Base-by-base conservation (phyloP, 331 rosid genomes). In the Pyrus hybrid region DNA sequence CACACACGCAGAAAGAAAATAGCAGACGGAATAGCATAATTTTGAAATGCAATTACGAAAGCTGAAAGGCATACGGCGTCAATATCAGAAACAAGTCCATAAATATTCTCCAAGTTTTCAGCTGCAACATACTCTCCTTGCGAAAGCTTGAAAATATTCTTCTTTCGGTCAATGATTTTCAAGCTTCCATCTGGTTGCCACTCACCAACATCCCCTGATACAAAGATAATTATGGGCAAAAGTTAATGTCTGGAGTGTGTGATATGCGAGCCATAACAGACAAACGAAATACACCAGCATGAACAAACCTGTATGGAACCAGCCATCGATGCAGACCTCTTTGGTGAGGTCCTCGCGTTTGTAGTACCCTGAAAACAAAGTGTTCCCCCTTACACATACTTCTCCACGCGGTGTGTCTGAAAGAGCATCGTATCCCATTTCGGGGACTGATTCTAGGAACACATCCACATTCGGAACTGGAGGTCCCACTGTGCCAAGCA, bases 61-160 rank as follows among this genome's bases (percentile, higher is more conserved):
- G 23, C 23, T 23, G 67, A 17, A 60, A 2, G 20, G 68, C 95
- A 37, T 85, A 92, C 99, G 53, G 93, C 85, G 51, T 94, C 99
- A 76, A 94, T 73, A 73, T 76, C 83, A 75, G 97, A 85, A 72
- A 85, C 85, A 85, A 83, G 85, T 56, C 92, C 82, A 76, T 85
- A 90, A 73, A 94, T 83, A 79, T 92, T 94, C 90, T 94, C 99
- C 89, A 94, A 88, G 81, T 92, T 92, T 86, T 94, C 99, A 43
- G 89, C 99, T 2, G 99, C 99, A 70, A 94, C 99, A 85, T 94
- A 94, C 75, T 94, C 99, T 90, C 99, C 99, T 76, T 94, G 99
- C 13, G 99, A 90, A 74, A 94, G 99, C 80, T 94, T 94, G 83
- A 92, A 94, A 85, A 94, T 94, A 85, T 94, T 94, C 92, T 94